These are phyloP conservation scores for Cucurbita ficifolia DNA, from an alignment of 306 rosid genomes.

Conservation along the genomic window DNA sequence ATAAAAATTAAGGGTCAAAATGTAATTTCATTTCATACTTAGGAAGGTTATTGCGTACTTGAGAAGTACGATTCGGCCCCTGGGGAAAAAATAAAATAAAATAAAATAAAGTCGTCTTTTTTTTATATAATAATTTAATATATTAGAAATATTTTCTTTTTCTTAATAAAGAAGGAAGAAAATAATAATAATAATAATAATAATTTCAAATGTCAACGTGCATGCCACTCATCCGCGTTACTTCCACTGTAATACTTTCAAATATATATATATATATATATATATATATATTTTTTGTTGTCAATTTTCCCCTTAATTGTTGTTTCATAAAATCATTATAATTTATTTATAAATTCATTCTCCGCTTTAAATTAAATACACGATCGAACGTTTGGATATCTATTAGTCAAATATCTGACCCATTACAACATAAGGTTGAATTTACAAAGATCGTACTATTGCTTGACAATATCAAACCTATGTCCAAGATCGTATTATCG, in stretches of 20 bases:
- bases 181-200: not conserved
- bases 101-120: not conserved
- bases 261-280: not conserved
- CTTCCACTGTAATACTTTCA: not conserved
- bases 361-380: too few relatives aligned
- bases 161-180: not conserved
- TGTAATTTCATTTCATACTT: not conserved
- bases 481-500: too few relatives aligned
- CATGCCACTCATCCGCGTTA: not conserved
- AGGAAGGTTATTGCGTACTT: not conserved
- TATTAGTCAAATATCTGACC: too few relatives aligned
- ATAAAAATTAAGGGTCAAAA: not conserved
- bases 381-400: too few relatives aligned
- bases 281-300: too few relatives aligned
- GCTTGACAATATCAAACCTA: too few relatives aligned
- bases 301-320: too few relatives aligned
- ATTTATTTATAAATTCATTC: too few relatives aligned
- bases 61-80: not conserved
- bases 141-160: not conserved
- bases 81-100: not conserved
- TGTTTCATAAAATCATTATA: not conserved
- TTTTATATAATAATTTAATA: not conserved
- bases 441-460: too few relatives aligned
- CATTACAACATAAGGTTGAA: too few relatives aligned
- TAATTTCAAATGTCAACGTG: not conserved